phyloP scores from a whole-genome alignment of 2,329 filamentous ascomycete genomes.

The Neopestalotiopsis rosae region DNA sequence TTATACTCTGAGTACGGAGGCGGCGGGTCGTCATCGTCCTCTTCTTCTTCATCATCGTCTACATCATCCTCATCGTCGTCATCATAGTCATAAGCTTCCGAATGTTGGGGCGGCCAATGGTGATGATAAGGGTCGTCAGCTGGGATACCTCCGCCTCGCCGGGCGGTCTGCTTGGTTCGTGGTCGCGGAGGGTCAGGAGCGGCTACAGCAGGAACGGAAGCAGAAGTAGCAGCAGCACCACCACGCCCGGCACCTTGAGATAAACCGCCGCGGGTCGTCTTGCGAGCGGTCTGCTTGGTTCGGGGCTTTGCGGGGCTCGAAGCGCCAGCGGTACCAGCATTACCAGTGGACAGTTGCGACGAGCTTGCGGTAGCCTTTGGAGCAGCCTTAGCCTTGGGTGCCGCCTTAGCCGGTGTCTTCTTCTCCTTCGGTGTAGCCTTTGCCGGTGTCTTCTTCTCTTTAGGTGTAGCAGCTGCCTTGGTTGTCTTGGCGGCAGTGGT shows the following conservation, averaged over 20 bases:
- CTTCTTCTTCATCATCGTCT: constrained; percentile 22
- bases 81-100: background rate
- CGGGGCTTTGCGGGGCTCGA: constrained; percentile 9
- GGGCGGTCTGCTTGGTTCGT: background rate
- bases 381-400: constrained; percentile 18
- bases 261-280: constrained; percentile 25
- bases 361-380: constrained; percentile 9
- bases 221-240: background rate
- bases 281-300: constrained; percentile 31
- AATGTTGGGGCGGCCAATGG: background rate
- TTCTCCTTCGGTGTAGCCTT: background rate
- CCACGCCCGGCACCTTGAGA: constrained; percentile 19
- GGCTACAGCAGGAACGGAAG: background rate
- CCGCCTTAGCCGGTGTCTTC: constrained; percentile 20
- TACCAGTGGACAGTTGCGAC: constrained; percentile 16
- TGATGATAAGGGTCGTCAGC: constrained; percentile 12
- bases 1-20: constrained; percentile 28
- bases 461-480: background rate
- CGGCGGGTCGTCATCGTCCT: constrained; percentile 26
- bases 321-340: constrained; percentile 20
- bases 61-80: background rate
- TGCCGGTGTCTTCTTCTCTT: background rate
- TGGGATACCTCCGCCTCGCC: background rate
- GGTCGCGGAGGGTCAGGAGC: background rate
- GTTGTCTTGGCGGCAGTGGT: constrained; percentile 19